Conservation (phyloP, 129 eudicot species). For the Pittosporum tobira region DNA sequence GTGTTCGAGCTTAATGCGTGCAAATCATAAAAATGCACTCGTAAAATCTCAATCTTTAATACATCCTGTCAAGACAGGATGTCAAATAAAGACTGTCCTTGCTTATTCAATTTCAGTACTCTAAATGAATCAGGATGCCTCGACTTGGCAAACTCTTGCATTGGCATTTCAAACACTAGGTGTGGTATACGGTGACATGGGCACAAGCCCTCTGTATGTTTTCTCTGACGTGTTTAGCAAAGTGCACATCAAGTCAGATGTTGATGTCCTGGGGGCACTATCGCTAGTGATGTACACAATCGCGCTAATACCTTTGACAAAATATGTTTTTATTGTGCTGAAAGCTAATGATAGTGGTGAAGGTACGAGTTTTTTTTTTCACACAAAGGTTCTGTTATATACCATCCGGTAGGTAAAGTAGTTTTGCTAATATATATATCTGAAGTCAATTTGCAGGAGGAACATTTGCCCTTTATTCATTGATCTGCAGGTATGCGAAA, state of each 20-base stretch:
- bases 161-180: constrained; percentile 97
- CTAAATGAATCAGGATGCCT: constrained; percentile 48
- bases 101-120: not conserved
- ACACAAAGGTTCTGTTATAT: constrained; percentile 4
- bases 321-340: constrained; percentile 83
- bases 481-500: constrained; percentile 86
- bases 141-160: constrained; percentile 66
- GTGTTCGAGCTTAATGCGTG: too few relatives aligned
- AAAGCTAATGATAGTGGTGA: constrained; percentile 94
- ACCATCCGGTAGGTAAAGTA: not conserved
- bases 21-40: too few relatives aligned
- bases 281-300: constrained; percentile 90
- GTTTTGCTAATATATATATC: not conserved
- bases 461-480: constrained; percentile 85
- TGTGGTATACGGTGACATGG: constrained; percentile 97
- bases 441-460: constrained; percentile 55
- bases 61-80: too few relatives aligned
- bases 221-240: constrained; percentile 91
- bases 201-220: constrained; percentile 93
- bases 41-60: too few relatives aligned
- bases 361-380: constrained; percentile 37
- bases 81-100: not conserved
- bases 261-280: constrained; percentile 79
- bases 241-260: constrained; percentile 61
- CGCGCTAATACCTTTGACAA: constrained; percentile 73